Base-by-base conservation (phyloP, 208 protist genomes). In the Trypanosoma cruzi region DNA sequence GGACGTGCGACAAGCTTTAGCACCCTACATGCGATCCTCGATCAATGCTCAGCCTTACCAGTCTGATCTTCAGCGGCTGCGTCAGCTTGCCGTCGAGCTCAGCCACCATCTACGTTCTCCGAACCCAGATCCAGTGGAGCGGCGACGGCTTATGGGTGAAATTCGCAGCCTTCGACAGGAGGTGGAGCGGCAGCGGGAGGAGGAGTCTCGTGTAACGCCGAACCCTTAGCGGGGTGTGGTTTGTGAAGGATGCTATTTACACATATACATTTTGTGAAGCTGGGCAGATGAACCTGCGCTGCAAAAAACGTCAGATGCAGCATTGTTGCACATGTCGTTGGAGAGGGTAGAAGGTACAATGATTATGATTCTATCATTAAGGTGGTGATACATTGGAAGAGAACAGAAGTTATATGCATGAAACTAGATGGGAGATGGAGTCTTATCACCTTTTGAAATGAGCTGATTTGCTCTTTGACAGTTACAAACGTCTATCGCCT, bases 81-180 rank as follows among this genome's bases (percentile, higher is more conserved):
- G 68, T 1, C n/a, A 31, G 0, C 60, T 84, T 13, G 77, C 78
- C 0, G 54, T 61, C 24, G 69, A 75, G 31, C 82, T 88, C 46
- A 69, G 57, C 10, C 55, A 70, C 1, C 78, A 84, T 58, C 64
- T 82, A 0, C 64, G 73, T 3, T 49, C 54, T 8, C 57, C 52
- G 4, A 57, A 66, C 60, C 66, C 71, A 16, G 70, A 80, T 50
- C 59, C 73, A 5, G 11, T 28, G 22, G 76, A 79, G 61, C 73
- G 78, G 22, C 73, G 64, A 42, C 57, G 71, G 44, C 75, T 88
- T 36, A 76, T 80, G 46, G 48, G 58, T 29, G 72, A 76, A 50
- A 77, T 84, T 64, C 78, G 75, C 1, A 46, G 36, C 24, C 58
- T 88, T 69, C 71, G 79, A 49, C 34, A 68, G 42, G 29, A 71